Percentiles rank a stretch among this genome's conserved stretches.
Conservation (phyloP, 148 eudicot species). For the Rhododendron ovatum region DNA sequence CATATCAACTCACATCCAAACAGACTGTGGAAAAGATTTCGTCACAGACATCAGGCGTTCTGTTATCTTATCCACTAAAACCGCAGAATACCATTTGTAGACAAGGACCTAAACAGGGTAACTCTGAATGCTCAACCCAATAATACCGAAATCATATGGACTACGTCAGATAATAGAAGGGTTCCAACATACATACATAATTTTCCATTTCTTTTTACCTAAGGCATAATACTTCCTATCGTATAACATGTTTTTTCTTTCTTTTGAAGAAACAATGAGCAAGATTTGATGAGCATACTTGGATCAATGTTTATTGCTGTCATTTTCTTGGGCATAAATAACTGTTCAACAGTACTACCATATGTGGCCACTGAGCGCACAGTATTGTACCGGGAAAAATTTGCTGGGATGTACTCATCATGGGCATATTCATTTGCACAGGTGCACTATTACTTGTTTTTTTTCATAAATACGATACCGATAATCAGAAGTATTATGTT, state of each 20-base stretch:
- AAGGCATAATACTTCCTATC: neutral
- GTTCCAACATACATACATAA: neutral
- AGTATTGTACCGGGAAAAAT: constrained; percentile 40
- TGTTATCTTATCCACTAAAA: neutral
- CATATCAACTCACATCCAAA: neutral
- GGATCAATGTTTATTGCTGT: constrained; percentile 35
- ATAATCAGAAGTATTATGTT: neutral
- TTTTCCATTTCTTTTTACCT: neutral
- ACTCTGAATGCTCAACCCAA: neutral
- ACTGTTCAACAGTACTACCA: constrained; percentile 35
- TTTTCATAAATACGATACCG: neutral
- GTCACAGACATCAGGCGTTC: neutral
- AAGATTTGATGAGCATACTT: constrained; percentile 28
- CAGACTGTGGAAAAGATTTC: neutral
- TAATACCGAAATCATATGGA: neutral
- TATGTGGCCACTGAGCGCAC: constrained; percentile 32
- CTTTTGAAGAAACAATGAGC: constrained; percentile 19
- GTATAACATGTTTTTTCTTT: neutral
- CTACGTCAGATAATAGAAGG: neutral
- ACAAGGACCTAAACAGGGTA: neutral
- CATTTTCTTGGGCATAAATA: constrained; percentile 29
- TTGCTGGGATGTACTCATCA: constrained; percentile 33
- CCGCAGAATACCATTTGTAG: neutral
- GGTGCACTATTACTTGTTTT: constrained; percentile 17
- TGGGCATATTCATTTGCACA: constrained; percentile 48